Base-by-base conservation (phyloP, 176 grass and related monocot species). In the Triticum dicoccoides region DNA sequence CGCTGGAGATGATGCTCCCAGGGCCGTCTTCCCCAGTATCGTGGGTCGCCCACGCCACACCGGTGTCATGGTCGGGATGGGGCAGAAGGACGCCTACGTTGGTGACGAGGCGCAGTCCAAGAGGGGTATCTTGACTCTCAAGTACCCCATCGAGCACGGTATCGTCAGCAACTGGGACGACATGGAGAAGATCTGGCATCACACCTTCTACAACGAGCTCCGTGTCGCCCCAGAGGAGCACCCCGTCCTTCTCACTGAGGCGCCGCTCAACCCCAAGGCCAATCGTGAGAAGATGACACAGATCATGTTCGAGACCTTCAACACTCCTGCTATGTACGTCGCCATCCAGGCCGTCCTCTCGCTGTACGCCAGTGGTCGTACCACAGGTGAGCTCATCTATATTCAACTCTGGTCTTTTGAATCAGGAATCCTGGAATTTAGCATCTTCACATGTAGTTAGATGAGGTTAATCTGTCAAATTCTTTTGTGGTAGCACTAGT, bases 121-220 rank as follows among this genome's bases (percentile, higher is more conserved):
- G 92, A 86, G 92, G 75, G 92, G 92, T 82, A 94, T 94, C 70
- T 34, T 94, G 12, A 94, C 92, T 45, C 89, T 94, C 76, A 94
- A 94, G 84, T 94, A 94, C 81, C 92, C 92, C 24, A 94, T 94
- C 24, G 92, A 94, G 84, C 92, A 94, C 18, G 92, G 92, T 8
- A 94, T 94, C 54, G 92, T 94, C 37, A 89, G 81, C 89, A 94
- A 94, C 89, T 94, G 92, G 92, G 92, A 94, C 27, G 92, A 94
- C 39, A 94, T 94, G 92, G 92, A 94, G 87, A 94, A 94, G 89
- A 94, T 94, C 81, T 94, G 92, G 92, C 92, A 94, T 71, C 92
- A 94, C 84, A 94, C 92, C 70, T 94, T 94, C 87, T 94, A 94
- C 87, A 94, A 94, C 35, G 92, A 94, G 89, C 92, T 94, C 64